Evolutionary conservation across 495 filamentous ascomycete genomes (phyloP).

Genomic region (Hypoxylon perforatum): DNA sequence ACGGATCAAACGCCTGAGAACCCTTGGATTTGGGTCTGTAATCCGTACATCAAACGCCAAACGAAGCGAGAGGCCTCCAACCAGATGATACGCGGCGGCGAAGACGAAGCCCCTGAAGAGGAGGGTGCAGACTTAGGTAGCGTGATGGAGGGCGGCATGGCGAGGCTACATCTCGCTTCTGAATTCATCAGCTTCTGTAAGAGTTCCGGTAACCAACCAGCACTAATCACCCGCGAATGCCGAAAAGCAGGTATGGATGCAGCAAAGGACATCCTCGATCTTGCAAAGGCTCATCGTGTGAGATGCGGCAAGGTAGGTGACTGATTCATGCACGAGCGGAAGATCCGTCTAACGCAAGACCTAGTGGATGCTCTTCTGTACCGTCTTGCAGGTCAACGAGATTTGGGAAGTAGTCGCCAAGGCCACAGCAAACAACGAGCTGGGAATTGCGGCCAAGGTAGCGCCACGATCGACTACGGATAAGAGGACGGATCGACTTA

Average conservation of each 20-base stretch:
- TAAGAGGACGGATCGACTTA: conserved; percentile 60
- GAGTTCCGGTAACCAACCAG: conserved; percentile 44
- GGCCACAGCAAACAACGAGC: conserved; percentile 69
- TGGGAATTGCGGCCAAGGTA: conserved; percentile 78
- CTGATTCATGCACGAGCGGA: background rate
- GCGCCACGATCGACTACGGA: conserved; percentile 55
- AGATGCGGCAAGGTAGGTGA: conserved; percentile 69
- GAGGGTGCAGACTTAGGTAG: conserved; percentile 36
- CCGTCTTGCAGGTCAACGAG: conserved; percentile 64
- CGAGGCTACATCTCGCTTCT: conserved; percentile 48
- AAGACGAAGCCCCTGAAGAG: conserved; percentile 50
- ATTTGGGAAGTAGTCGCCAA: conserved; percentile 72
- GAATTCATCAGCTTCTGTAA: conserved; percentile 45
- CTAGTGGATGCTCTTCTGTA: conserved; percentile 84
- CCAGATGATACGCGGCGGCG: conserved; percentile 55
- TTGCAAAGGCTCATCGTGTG: conserved; percentile 66
- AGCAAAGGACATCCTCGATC: conserved; percentile 63
- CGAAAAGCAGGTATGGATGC: conserved; percentile 61
- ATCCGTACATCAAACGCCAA: conserved; percentile 57
- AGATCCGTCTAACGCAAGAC: conserved; percentile 17
- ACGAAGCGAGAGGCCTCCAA: conserved; percentile 32
- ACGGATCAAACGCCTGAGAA: conserved; percentile 53
- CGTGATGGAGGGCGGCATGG: conserved; percentile 48
- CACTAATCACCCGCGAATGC: conserved; percentile 60
- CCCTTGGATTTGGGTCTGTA: conserved; percentile 75